phyloP scores from a whole-genome alignment of 768 basidiomycete genomes.

The Boletellus sp. region DNA sequence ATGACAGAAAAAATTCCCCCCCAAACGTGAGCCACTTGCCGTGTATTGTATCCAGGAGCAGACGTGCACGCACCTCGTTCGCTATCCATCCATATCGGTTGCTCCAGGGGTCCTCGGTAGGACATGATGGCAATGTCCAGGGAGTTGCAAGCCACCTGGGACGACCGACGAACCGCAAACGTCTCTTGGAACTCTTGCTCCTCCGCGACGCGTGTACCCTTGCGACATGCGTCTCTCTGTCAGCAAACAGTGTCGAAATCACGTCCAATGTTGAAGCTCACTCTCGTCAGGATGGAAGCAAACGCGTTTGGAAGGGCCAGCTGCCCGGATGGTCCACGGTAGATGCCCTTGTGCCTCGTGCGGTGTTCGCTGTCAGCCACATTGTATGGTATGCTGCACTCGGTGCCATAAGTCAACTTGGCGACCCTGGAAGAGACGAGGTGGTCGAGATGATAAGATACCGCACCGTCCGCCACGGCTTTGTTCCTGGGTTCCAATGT shows the following conservation, averaged over 20 bases:
- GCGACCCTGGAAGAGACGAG: constrained; percentile 47
- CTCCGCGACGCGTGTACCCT: constrained; percentile 46
- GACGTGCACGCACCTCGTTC: constrained; percentile 26
- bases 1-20: too few relatives aligned
- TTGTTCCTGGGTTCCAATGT: constrained; percentile 34
- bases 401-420: constrained; percentile 46
- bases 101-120: constrained; percentile 27
- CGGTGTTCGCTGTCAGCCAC: constrained; percentile 38
- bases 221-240: neutral
- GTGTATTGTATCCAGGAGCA: too few relatives aligned
- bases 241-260: too few relatives aligned
- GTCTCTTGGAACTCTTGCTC: constrained; percentile 41
- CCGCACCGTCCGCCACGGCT: constrained; percentile 53
- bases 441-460: constrained; percentile 43
- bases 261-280: constrained; percentile 9
- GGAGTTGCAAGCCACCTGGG: constrained; percentile 19
- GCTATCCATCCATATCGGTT: constrained; percentile 33
- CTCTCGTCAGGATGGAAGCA: constrained; percentile 41
- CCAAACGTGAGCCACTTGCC: too few relatives aligned
- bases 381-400: constrained; percentile 37
- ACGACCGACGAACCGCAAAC: constrained; percentile 30
- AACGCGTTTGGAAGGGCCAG: constrained; percentile 40
- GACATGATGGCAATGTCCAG: constrained; percentile 26
- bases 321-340: constrained; percentile 36
- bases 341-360: constrained; percentile 30